Evolutionary conservation across 805 yeast genomes (phyloP).

Genomic region (Blastobotrys chiropterorum): DNA sequence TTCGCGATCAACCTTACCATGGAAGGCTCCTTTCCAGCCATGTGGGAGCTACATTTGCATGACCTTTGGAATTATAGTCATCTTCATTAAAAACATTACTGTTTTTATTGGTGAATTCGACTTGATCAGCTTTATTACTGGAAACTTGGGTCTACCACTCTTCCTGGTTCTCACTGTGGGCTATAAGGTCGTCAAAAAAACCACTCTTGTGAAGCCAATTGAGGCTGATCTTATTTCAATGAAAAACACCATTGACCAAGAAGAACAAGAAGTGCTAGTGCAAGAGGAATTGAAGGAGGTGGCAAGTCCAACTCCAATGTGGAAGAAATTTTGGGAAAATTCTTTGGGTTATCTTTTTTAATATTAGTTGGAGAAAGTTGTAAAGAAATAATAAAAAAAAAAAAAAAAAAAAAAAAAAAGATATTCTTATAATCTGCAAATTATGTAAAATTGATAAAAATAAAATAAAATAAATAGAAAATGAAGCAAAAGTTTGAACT

Average conservation of each 20-base stretch:
- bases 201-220: not conserved
- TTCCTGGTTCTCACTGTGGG: not conserved
- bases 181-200: not conserved
- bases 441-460: no score
- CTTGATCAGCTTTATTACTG: not conserved
- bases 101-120: conserved; percentile 1
- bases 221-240: not conserved
- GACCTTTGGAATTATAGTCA: not conserved
- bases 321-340: not conserved
- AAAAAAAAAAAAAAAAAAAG: no score
- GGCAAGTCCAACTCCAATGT: not conserved
- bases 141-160: conserved; percentile 3
- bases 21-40: conserved; percentile 67
- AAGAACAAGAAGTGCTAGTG: not conserved
- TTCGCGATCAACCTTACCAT: conserved; percentile 63
- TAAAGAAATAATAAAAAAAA: not conserved
- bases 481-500: no score
- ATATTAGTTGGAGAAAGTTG: no score
- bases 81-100: not conserved
- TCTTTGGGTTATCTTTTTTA: not conserved
- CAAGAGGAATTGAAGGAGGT: not conserved
- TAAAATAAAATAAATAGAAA: no score
- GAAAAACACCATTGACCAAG: not conserved
- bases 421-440: no score
- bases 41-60: conserved; percentile 57